Base-by-base conservation (phyloP, 2,329 filamentous ascomycete genomes). In the Calycina herbarum region DNA sequence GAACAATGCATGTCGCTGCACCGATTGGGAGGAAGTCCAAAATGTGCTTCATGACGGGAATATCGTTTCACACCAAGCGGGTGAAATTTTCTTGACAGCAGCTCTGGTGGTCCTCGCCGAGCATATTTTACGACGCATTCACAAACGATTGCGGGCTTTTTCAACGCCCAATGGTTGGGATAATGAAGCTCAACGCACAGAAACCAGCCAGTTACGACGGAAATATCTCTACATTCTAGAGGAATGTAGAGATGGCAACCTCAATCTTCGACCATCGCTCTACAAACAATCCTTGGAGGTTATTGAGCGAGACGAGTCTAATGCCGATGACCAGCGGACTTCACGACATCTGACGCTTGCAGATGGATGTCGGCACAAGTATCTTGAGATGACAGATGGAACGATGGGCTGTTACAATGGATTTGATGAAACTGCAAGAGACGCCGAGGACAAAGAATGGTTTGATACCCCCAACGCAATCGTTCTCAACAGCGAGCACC, bases 251-350 rank as follows among this genome's bases (percentile, higher is more conserved):
- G 33, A 68, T 42, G 58, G 64, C 17, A 61, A 62, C 5, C 40
- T 62, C 10, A 64, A 59, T 35, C 65, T 71, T 27, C 61, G 40
- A 24, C 60, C 67, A 33, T 65, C 64, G 5, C 67, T 68, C 24
- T 72, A 72, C 35, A 71, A 67, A 61, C 59, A 70, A 29, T 66
- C 70, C 20, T 33, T 71, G 24, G 66, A 69, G 24, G 66, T 71
- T 2, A 58, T 69, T 31, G 67, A 68, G 45, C 60, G 58, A 51
- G 63, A 69, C 27, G 61, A 66, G 7, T 24, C 17, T 17, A 27
- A 35, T 33, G 42, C 40, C 63, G 15, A 68, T 29, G 24, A 42
- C 29, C 15, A 59, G 63, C 29, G 33, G 10, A n/a, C 27, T 13
- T 7, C 17, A 17, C 31, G 45, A 54, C 63, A 20, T 59, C 33